Conservation (phyloP, 164 flowering plant genomes). For the Berberis thunbergii region DNA sequence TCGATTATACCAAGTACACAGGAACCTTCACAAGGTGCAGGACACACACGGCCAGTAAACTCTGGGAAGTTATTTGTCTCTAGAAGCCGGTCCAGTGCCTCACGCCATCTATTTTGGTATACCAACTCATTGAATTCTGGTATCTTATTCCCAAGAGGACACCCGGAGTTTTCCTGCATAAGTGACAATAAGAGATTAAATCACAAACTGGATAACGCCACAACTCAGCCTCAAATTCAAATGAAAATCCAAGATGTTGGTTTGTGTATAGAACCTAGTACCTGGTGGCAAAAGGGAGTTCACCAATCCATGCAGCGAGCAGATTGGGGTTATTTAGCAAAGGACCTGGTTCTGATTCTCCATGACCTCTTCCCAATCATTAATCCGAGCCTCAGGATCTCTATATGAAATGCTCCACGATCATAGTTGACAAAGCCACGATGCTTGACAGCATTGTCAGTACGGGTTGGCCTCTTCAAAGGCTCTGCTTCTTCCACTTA, state of each 20-base stretch:
- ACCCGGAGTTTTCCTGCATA: slow-evolving; percentile 85
- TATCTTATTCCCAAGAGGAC: slow-evolving; percentile 98
- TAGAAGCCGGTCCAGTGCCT: slow-evolving; percentile 85
- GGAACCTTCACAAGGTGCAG: slow-evolving; percentile 99
- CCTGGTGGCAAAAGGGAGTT: slow-evolving; percentile 99
- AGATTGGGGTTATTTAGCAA: slow-evolving; percentile 83
- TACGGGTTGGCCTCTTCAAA: slow-evolving; percentile 51
- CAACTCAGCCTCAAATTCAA: not conserved
- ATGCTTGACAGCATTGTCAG: slow-evolving; percentile 71
- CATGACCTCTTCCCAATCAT: slow-evolving; percentile 94
- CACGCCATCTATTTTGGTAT: slow-evolving; percentile 96
- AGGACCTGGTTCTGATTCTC: slow-evolving; percentile 61
- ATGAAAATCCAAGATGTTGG: not conserved
- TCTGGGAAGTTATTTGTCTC: slow-evolving; percentile 99
- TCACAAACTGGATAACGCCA: slow-evolving; percentile 1
- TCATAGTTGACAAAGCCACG: slow-evolving; percentile 88
- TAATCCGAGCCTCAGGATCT: slow-evolving; percentile 69
- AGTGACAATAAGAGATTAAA: not conserved
- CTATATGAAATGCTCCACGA: slow-evolving; percentile 80
- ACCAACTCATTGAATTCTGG: slow-evolving; percentile 99
- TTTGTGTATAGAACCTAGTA: slow-evolving; percentile 9
- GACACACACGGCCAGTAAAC: slow-evolving; percentile 98
- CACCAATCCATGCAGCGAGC: slow-evolving; percentile 99
- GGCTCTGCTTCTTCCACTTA: slow-evolving; percentile 30
- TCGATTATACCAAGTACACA: slow-evolving; percentile 99